These are phyloP conservation scores for Cladosporium sp. DNA, from an alignment of 2,329 filamentous ascomycete species.

Conservation along the genomic window DNA sequence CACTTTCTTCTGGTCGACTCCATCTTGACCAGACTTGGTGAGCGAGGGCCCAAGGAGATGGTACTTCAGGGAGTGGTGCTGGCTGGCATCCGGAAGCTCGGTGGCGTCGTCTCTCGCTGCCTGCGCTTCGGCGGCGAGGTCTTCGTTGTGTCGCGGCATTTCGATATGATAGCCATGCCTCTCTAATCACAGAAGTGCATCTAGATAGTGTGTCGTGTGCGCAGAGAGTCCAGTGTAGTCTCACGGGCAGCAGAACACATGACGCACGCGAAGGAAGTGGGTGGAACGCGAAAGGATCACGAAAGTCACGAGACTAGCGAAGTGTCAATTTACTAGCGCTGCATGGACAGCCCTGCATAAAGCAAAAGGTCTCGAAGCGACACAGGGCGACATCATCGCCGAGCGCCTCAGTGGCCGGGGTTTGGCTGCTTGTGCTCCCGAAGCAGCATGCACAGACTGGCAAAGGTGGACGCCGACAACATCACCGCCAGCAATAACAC, in stretches of 20 bases:
- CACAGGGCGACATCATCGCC: constrained; percentile 12
- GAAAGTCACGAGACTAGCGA: neutral
- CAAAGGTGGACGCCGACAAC: constrained; percentile 9
- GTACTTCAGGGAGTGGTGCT: constrained; percentile 77
- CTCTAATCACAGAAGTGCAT: neutral
- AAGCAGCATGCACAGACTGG: neutral
- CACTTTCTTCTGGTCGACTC: constrained; percentile 91
- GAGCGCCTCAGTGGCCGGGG: neutral
- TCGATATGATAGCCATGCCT: neutral
- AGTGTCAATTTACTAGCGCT: neutral
- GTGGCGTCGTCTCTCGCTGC: constrained; percentile 21
- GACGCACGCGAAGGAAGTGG: neutral
- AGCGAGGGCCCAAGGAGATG: constrained; percentile 85
- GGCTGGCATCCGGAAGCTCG: constrained; percentile 26
- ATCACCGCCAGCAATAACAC: neutral
- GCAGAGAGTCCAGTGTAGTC: neutral
- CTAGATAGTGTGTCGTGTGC: neutral
- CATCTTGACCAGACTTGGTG: constrained; percentile 89
- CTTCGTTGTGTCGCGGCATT: constrained; percentile 28
- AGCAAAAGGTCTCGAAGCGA: neutral
- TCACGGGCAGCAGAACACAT: neutral
- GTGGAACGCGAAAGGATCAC: neutral
- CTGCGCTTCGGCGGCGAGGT: constrained; percentile 27
- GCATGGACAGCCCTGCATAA: constrained; percentile 12
- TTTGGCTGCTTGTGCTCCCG: neutral